phyloP scores from a whole-genome alignment of 1,284 basidiomycete genomes.

The Coniferiporia weirii region DNA sequence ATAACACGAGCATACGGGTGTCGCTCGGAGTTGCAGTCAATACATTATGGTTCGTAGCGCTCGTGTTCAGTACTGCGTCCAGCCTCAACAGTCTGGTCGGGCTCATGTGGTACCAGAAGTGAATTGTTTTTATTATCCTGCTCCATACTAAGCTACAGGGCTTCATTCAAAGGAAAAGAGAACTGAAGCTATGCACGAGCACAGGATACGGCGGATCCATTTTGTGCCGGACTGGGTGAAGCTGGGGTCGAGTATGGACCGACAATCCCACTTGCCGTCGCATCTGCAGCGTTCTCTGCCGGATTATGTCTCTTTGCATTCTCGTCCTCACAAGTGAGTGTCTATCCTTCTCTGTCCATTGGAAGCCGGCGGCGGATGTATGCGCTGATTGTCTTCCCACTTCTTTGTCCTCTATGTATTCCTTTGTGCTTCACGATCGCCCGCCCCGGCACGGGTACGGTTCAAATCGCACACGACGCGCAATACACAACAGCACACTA shows the following conservation, averaged over 20 bases:
- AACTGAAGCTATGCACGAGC: no score
- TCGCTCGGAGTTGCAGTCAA: no score
- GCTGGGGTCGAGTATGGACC: neutral
- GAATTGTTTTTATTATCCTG: no score
- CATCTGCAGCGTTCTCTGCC: neutral
- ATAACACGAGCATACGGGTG: no score
- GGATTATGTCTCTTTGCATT: neutral
- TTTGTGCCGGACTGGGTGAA: neutral
- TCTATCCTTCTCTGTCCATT: neutral
- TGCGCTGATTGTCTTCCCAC: neutral
- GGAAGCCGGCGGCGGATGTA: neutral
- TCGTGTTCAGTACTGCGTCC: no score
- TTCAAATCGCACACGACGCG: no score
- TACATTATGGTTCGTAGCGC: no score
- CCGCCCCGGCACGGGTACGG: neutral
- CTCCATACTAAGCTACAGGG: no score
- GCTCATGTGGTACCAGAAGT: no score
- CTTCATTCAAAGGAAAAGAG: no score
- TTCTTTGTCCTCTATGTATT: neutral
- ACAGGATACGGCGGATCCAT: neutral
- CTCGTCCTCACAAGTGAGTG: neutral
- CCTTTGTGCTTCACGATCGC: neutral
- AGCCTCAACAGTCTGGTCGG: no score
- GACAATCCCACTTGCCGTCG: neutral
- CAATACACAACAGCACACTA: no score